Evolutionary conservation across 495 filamentous ascomycete species (phyloP).

Genomic region (Venustampulla echinocandica): DNA sequence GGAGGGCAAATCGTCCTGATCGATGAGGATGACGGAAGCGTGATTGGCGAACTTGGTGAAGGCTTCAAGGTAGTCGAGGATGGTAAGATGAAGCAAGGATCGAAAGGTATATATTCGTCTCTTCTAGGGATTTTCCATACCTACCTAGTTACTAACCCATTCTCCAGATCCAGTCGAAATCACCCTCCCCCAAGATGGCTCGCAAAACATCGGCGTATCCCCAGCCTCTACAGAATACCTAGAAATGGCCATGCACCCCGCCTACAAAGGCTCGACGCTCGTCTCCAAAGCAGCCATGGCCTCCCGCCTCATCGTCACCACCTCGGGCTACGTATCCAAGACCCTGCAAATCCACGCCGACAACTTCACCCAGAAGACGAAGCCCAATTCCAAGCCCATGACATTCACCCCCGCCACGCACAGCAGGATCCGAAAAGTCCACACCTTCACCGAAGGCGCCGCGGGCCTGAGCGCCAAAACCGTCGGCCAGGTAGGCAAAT

Average conservation of each 20-base stretch:
- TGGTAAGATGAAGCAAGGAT: constrained; percentile 63
- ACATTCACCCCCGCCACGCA: constrained; percentile 84
- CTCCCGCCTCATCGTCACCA: constrained; percentile 87
- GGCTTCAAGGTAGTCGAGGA: constrained; percentile 75
- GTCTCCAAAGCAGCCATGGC: constrained; percentile 86
- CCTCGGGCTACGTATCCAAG: constrained; percentile 68
- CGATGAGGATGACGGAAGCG: constrained; percentile 90
- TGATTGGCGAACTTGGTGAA: constrained; percentile 83
- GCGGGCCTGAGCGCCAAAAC: constrained; percentile 77
- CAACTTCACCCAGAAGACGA: constrained; percentile 66
- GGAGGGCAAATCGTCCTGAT: constrained; percentile 82
- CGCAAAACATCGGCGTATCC: constrained; percentile 60
- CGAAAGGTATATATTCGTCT: constrained; percentile 60
- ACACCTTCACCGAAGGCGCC: constrained; percentile 65
- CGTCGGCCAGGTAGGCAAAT: constrained; percentile 66
- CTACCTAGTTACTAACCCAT: not conserved
- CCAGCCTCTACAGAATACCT: constrained; percentile 76
- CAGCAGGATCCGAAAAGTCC: constrained; percentile 74
- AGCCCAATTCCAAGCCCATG: constrained; percentile 68
- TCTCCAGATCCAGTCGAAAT: constrained; percentile 83
- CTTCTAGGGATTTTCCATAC: not conserved
- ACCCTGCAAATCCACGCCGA: constrained; percentile 68
- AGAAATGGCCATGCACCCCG: constrained; percentile 72
- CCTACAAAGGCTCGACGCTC: constrained; percentile 75
- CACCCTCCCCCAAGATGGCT: constrained; percentile 64